Conservation (phyloP, 2,329 filamentous ascomycete genomes). For the Venturia nashicola region DNA sequence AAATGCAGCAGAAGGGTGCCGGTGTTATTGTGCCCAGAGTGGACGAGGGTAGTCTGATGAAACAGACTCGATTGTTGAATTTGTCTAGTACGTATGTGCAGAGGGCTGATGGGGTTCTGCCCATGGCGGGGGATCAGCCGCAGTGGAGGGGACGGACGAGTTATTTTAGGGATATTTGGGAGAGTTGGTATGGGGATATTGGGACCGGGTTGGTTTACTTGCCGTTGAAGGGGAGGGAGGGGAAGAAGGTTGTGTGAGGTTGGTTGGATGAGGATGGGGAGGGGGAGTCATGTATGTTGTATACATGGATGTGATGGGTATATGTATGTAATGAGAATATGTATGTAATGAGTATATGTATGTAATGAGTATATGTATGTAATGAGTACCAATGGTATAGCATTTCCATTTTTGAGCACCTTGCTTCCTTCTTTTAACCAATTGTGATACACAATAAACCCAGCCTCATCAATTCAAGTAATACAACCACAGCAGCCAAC, state of each 20-base stretch:
- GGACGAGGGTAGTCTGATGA: constrained; percentile 20
- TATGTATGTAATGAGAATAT: too few species aligned
- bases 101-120: constrained; percentile 28
- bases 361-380: too few species aligned
- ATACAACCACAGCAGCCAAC: too few species aligned
- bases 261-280: too few species aligned
- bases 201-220: constrained; percentile 27
- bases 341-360: too few species aligned
- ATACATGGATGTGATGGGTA: too few species aligned
- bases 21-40: constrained; percentile 33
- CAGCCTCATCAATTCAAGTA: too few species aligned
- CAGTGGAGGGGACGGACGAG: constrained; percentile 16
- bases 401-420: too few species aligned
- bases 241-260: not conserved
- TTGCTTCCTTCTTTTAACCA: too few species aligned
- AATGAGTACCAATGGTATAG: too few species aligned
- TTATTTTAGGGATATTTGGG: constrained; percentile 32
- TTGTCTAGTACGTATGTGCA: constrained; percentile 41
- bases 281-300: too few species aligned
- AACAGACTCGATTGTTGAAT: constrained; percentile 28
- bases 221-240: not conserved
- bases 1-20: constrained; percentile 34
- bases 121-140: constrained; percentile 34
- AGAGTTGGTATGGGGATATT: constrained; percentile 30
- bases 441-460: too few species aligned